A percentile compares a stretch with the other conserved stretches of the same genome.
phyloP scores from a whole-genome alignment of 2,329 filamentous ascomycete genomes.

The Ophiostoma sp. region DNA sequence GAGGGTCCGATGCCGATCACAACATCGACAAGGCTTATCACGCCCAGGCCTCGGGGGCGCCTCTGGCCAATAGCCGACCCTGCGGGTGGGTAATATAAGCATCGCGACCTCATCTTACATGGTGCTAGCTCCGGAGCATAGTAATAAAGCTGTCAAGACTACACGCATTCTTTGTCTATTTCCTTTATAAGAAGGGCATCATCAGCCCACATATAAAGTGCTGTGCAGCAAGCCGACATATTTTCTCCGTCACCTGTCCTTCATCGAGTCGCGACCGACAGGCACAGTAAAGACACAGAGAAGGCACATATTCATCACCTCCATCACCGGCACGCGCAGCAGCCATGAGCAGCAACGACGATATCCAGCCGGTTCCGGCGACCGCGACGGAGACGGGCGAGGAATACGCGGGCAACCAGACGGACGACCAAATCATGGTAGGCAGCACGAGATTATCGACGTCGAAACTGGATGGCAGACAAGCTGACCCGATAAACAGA shows the following conservation, averaged over 20 bases:
- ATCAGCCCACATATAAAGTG: too few species aligned
- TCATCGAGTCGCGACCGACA: too few species aligned
- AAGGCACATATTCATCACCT: background rate
- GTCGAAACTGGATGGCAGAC: too few species aligned
- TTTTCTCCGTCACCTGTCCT: too few species aligned
- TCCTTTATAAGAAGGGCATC: background rate
- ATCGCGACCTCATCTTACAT: background rate
- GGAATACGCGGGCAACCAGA: background rate
- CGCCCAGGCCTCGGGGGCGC: background rate
- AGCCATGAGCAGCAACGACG: background rate
- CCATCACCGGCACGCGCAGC: background rate
- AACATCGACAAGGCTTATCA: constrained; percentile 7
- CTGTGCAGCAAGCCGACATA: too few species aligned
- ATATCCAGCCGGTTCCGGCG: background rate
- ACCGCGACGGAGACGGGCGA: background rate
- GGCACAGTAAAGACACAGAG: background rate
- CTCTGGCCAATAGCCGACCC: background rate
- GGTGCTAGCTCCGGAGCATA: background rate
- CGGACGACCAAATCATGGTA: background rate
- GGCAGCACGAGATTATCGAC: background rate
- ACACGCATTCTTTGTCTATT: background rate
- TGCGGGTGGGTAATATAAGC: background rate
- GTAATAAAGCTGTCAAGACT: background rate
- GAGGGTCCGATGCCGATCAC: background rate
- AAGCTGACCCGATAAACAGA: background rate